Conservation (phyloP, 2,329 filamentous ascomycete genomes). For the Fusarium subglutinans region DNA sequence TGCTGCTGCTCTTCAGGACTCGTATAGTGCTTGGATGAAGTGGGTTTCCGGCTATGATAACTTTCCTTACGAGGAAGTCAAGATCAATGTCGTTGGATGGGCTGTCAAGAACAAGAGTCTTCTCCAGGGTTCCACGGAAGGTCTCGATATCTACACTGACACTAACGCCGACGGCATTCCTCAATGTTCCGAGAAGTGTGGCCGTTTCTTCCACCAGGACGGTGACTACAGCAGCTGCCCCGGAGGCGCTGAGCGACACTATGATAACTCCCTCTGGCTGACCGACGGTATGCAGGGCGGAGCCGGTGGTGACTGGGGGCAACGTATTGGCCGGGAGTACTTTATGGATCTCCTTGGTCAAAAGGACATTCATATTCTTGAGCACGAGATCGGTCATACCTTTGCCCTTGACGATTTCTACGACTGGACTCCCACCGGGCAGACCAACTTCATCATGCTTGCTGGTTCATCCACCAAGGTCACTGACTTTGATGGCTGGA, state of each 20-base stretch:
- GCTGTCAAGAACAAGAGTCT: constrained; percentile 51
- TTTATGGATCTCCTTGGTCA: constrained; percentile 50
- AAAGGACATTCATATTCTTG: constrained; percentile 55
- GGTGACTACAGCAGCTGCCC: constrained; percentile 53
- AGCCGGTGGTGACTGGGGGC: constrained; percentile 59
- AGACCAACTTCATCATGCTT: constrained; percentile 56
- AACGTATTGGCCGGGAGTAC: constrained; percentile 55
- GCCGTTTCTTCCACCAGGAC: constrained; percentile 56
- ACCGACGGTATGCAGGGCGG: constrained; percentile 56
- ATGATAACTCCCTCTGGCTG: constrained; percentile 59
- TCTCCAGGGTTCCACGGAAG: constrained; percentile 50
- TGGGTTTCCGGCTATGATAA: constrained; percentile 55
- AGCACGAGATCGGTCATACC: constrained; percentile 59
- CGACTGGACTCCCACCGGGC: constrained; percentile 55
- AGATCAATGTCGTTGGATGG: constrained; percentile 54
- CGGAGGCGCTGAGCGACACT: constrained; percentile 48
- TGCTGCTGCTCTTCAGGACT: constrained; percentile 46
- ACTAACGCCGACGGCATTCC: constrained; percentile 52
- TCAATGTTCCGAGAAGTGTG: constrained; percentile 52
- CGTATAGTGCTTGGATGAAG: constrained; percentile 54
- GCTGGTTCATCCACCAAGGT: constrained; percentile 53
- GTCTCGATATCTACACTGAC: constrained; percentile 54
- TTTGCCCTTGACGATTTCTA: constrained; percentile 54
- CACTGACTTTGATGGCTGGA: constrained; percentile 61
- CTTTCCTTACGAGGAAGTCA: constrained; percentile 53